Conservation (phyloP, 2,329 filamentous ascomycete genomes). For the Aspergillus tamarii region DNA sequence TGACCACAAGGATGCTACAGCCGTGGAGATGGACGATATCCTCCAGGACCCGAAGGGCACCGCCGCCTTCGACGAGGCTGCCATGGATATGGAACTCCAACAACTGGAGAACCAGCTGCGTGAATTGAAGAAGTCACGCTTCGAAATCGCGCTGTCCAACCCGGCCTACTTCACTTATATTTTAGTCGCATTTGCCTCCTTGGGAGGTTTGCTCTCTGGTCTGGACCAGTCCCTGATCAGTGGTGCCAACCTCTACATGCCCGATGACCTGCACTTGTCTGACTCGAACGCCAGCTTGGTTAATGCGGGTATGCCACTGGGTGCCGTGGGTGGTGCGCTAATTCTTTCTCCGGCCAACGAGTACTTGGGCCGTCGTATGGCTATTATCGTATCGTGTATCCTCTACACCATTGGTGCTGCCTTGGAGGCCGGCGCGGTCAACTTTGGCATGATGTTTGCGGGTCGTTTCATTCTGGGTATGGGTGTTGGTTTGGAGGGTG, state of each 20-base stretch:
- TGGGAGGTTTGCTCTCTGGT: constrained; percentile 73
- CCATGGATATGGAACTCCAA: constrained; percentile 35
- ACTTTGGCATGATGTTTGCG: constrained; percentile 72
- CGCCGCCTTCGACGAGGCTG: constrained; percentile 30
- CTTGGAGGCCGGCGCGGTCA: constrained; percentile 68
- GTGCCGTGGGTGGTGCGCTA: constrained; percentile 70
- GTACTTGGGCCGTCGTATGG: constrained; percentile 66
- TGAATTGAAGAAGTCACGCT: constrained; percentile 21
- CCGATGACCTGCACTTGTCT: constrained; percentile 59
- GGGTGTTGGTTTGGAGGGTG: constrained; percentile 73
- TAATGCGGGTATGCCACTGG: constrained; percentile 71
- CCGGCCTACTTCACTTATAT: constrained; percentile 69
- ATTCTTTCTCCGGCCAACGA: constrained; percentile 70
- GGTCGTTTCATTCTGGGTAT: constrained; percentile 70
- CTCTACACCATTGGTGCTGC: constrained; percentile 72
- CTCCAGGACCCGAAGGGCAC: constrained; percentile 27
- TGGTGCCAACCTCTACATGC: constrained; percentile 67
- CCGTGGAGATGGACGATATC: constrained; percentile 32
- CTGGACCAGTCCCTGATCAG: constrained; percentile 74
- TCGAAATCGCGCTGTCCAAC: constrained; percentile 61
- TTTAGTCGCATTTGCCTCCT: constrained; percentile 71
- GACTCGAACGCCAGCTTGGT: constrained; percentile 65
- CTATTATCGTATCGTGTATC: constrained; percentile 70
- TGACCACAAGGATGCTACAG: constrained; percentile 29
- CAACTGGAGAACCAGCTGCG: constrained; percentile 34